Evolutionary conservation across 768 basidiomycete genomes (phyloP).

Genomic region (Boletus huronensis): DNA sequence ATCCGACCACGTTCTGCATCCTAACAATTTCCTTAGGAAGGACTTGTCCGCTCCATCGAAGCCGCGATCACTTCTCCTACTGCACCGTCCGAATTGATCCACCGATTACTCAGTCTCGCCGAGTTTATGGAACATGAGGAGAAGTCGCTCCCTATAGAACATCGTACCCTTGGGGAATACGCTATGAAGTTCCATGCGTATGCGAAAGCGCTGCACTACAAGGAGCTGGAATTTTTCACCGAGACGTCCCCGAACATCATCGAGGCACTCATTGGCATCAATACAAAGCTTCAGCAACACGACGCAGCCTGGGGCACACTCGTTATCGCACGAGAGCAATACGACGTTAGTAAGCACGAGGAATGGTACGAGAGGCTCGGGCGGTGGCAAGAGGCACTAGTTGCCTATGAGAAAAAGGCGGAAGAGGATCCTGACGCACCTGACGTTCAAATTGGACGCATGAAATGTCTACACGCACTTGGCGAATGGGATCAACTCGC

Average conservation of each 20-base stretch:
- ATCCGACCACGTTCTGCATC: neutral
- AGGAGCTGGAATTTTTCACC: constrained; percentile 93
- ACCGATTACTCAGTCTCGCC: constrained; percentile 86
- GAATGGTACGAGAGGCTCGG: constrained; percentile 98
- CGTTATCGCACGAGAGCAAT: constrained; percentile 83
- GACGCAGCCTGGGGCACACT: constrained; percentile 98
- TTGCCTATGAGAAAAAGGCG: constrained; percentile 77
- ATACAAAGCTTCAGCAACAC: constrained; percentile 93
- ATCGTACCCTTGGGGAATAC: constrained; percentile 89
- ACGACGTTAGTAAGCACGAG: constrained; percentile 89
- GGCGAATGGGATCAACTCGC: constrained; percentile 97
- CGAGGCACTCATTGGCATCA: constrained; percentile 93
- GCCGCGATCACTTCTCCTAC: constrained; percentile 72
- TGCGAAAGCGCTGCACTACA: constrained; percentile 97
- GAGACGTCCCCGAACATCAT: constrained; percentile 89
- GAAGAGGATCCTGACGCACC: constrained; percentile 71
- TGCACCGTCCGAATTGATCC: constrained; percentile 85
- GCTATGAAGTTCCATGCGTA: constrained; percentile 92
- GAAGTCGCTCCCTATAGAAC: constrained; percentile 89
- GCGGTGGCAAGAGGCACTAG: constrained; percentile 91
- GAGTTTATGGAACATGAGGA: constrained; percentile 99
- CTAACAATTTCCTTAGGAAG: constrained; percentile 58
- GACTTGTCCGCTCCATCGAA: constrained; percentile 88
- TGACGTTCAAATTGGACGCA: constrained; percentile 81
- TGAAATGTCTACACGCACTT: constrained; percentile 94